A percentile compares a stretch with the other conserved stretches of the same genome.
Evolutionary conservation across 495 filamentous ascomycete species (phyloP).

Genomic region (Talaromyces thailandensis): DNA sequence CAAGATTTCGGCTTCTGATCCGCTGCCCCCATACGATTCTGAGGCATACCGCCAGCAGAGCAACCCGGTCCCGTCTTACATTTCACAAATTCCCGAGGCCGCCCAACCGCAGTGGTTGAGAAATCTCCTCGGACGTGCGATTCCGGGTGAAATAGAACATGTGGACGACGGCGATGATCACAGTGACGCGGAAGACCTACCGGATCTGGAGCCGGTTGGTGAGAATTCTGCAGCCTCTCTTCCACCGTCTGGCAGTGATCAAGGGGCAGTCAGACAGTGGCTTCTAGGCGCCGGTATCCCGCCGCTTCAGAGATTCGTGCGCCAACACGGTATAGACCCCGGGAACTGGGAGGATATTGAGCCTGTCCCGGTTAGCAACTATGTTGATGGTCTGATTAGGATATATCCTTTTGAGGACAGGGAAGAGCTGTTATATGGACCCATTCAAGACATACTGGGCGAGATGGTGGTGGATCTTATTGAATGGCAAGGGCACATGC

Average conservation of each 20-base stretch:
- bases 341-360: slow-evolving; percentile 36
- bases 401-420: slow-evolving; percentile 20
- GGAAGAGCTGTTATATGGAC: slow-evolving; percentile 21
- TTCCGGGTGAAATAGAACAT: slow-evolving; percentile 11
- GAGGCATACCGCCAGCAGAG: slow-evolving; percentile 32
- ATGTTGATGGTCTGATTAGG: slow-evolving; percentile 24
- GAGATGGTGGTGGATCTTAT: slow-evolving; percentile 32
- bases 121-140: slow-evolving; percentile 30
- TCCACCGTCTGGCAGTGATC: slow-evolving; percentile 18
- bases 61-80: slow-evolving; percentile 27
- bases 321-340: slow-evolving; percentile 33
- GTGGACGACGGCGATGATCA: slow-evolving; percentile 10
- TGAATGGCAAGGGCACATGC: slow-evolving; percentile 30
- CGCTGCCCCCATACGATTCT: slow-evolving; percentile 36
- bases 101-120: slow-evolving; percentile 32
- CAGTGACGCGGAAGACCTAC: slow-evolving; percentile 1
- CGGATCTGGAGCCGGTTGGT: slow-evolving; percentile 1
- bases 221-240: slow-evolving; percentile 9
- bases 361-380: slow-evolving; percentile 27
- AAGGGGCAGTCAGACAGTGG: slow-evolving; percentile 28
- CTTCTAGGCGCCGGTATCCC: slow-evolving; percentile 27
- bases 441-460: slow-evolving; percentile 26
- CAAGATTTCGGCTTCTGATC: slow-evolving; percentile 35
- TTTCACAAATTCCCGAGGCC: slow-evolving; percentile 22
- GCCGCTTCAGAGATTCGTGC: slow-evolving; percentile 26